phyloP scores from a whole-genome alignment of 192 early-diverging fungal genomes.

The Umbelopsis sp. region DNA sequence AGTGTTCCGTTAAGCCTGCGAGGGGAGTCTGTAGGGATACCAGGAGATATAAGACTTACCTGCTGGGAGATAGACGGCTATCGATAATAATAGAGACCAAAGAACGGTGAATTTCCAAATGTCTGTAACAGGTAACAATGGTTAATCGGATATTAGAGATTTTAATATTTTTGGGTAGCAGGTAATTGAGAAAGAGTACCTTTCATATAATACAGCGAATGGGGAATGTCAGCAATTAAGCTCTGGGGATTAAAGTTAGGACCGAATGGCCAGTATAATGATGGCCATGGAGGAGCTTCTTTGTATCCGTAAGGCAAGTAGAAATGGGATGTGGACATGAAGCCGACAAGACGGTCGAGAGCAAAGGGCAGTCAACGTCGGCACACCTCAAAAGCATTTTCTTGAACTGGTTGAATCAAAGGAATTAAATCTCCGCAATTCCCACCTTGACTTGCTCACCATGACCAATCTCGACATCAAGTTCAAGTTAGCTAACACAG shows the following conservation, averaged over 20 bases:
- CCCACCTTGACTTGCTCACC: background rate
- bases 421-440: background rate
- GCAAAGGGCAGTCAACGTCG: background rate
- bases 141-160: background rate
- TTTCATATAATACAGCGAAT: constrained; percentile 47
- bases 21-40: constrained; percentile 36
- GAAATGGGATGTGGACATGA: constrained; percentile 45
- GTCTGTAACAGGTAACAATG: constrained; percentile 40
- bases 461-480: constrained; percentile 33
- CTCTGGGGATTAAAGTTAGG: constrained; percentile 35
- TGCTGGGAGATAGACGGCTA: constrained; percentile 59
- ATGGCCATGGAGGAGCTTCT: constrained; percentile 50
- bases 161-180: background rate
- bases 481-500: constrained; percentile 32
- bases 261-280: constrained; percentile 57
- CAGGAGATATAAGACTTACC: constrained; percentile 46
- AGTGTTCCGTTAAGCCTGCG: constrained; percentile 32
- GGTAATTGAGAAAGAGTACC: constrained; percentile 28
- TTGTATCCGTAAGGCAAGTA: constrained; percentile 39
- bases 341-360: background rate
- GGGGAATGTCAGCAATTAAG: constrained; percentile 36
- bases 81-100: constrained; percentile 65
- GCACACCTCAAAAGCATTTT: background rate
- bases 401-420: background rate
- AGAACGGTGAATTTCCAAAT: constrained; percentile 61